Conservation (phyloP, 1,139 yeast species). For the Taiozyma sp. region DNA sequence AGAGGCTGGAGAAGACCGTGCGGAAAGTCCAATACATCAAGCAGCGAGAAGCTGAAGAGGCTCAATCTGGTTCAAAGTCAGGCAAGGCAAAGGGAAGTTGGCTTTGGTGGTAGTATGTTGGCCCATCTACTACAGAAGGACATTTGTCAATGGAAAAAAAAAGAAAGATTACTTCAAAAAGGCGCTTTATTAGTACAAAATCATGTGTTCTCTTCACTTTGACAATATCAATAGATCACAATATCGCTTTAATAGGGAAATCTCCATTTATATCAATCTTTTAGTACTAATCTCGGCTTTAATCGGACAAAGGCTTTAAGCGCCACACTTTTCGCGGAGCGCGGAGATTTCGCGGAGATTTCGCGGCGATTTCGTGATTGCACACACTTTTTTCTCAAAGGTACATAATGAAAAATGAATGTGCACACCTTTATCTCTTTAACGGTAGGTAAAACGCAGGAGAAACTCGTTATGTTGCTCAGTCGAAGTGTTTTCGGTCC, state of each 20-base stretch:
- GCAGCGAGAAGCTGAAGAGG: neutral
- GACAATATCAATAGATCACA: too few relatives aligned
- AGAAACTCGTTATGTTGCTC: neutral
- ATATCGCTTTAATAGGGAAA: too few relatives aligned
- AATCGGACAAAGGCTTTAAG: neutral
- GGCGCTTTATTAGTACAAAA: too few relatives aligned
- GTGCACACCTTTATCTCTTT: neutral
- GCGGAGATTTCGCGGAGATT: neutral
- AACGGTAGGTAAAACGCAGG: neutral
- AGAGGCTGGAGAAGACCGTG: constrained; percentile 3
- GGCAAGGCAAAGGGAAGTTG: neutral
- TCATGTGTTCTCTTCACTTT: too few relatives aligned
- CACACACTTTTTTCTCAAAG: neutral
- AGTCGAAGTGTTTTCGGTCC: neutral
- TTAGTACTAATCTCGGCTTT: neutral
- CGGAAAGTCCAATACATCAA: constrained; percentile 1
- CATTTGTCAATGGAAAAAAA: too few relatives aligned
- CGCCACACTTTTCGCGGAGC: neutral
- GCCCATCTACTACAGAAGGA: too few relatives aligned
- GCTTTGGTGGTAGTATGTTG: neutral
- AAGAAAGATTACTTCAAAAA: too few relatives aligned
- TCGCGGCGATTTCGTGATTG: neutral
- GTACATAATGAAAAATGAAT: neutral
- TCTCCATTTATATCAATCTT: too few relatives aligned
- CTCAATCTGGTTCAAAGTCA: neutral